These are phyloP conservation scores for Oryza meridionalis DNA, from an alignment of 176 grass and related monocot species.

Conservation along the genomic window DNA sequence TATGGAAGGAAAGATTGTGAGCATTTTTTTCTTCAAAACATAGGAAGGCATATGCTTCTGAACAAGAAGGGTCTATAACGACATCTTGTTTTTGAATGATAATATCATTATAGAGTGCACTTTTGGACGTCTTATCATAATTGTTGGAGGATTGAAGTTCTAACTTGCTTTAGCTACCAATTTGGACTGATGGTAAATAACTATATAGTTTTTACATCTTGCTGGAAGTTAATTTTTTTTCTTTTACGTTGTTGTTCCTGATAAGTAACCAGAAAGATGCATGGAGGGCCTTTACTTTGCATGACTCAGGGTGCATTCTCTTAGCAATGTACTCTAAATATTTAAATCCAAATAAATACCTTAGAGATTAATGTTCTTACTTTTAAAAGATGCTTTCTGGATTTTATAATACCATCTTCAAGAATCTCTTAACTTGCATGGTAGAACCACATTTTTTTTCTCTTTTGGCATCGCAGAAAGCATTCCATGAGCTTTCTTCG, in stretches of 20 bases:
- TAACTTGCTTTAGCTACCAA: constrained; percentile 28
- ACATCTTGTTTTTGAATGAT: not conserved
- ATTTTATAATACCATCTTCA: constrained; percentile 16
- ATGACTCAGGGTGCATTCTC: not conserved
- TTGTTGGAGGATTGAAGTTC: not conserved
- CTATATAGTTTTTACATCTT: not conserved
- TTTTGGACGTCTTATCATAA: no score
- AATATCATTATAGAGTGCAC: not conserved
- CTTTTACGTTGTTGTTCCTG: not conserved
- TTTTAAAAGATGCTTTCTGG: constrained; percentile 11
- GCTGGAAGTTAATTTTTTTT: not conserved
- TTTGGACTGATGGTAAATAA: not conserved
- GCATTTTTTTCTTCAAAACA: not conserved
- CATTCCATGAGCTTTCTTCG: constrained; percentile 15
- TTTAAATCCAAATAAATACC: not conserved
- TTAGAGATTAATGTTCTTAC: not conserved
- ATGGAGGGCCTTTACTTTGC: not conserved
- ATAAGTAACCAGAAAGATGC: not conserved
- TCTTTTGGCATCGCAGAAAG: not conserved
- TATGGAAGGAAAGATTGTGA: not conserved
- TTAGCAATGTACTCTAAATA: not conserved
- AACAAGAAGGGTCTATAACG: not conserved
- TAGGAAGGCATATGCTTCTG: not conserved
- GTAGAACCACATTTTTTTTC: not conserved
- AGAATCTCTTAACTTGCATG: not conserved